These are phyloP conservation scores for Eucalyptus tenuipes DNA, from an alignment of 345 rosid species.

Conservation along the genomic window DNA sequence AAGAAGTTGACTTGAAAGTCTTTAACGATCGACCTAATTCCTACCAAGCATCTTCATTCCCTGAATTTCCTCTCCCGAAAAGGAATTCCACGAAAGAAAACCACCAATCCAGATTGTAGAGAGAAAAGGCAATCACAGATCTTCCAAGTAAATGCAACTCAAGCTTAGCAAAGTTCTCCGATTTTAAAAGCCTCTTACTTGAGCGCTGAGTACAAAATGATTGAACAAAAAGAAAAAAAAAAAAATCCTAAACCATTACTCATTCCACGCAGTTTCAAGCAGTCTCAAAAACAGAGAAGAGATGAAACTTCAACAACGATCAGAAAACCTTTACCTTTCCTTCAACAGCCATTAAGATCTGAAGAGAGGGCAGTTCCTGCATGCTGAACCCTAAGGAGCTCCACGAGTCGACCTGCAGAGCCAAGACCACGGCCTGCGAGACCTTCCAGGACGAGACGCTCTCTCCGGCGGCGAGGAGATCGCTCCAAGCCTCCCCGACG, in stretches of 20 bases:
- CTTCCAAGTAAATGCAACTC: neutral
- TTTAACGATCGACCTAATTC: neutral
- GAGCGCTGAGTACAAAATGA: neutral
- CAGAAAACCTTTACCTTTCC: slow-evolving; percentile 29
- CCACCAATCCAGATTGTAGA: neutral
- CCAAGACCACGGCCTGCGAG: slow-evolving; percentile 19
- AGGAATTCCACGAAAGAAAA: neutral
- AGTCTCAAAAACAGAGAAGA: neutral
- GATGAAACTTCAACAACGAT: neutral
- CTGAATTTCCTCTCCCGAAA: neutral
- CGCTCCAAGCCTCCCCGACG: slow-evolving; percentile 25
- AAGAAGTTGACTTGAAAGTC: neutral
- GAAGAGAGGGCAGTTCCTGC: slow-evolving; percentile 53
- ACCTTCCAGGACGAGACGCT: slow-evolving; percentile 51
- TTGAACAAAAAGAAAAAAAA: neutral
- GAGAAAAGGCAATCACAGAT: neutral
- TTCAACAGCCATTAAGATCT: slow-evolving; percentile 43
- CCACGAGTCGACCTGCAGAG: slow-evolving; percentile 60
- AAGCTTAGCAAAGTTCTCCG: neutral
- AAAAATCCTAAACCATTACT: neutral
- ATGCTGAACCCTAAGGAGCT: slow-evolving; percentile 45
- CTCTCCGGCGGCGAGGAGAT: slow-evolving; percentile 25
- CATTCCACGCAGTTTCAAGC: neutral
- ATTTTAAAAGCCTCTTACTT: neutral
- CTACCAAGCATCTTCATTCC: neutral